Percentiles rank a stretch among this genome's conserved stretches.
These are phyloP conservation scores for Centrapalus pauciflorus DNA, from an alignment of 129 eudicot species.

Conservation along the genomic window DNA sequence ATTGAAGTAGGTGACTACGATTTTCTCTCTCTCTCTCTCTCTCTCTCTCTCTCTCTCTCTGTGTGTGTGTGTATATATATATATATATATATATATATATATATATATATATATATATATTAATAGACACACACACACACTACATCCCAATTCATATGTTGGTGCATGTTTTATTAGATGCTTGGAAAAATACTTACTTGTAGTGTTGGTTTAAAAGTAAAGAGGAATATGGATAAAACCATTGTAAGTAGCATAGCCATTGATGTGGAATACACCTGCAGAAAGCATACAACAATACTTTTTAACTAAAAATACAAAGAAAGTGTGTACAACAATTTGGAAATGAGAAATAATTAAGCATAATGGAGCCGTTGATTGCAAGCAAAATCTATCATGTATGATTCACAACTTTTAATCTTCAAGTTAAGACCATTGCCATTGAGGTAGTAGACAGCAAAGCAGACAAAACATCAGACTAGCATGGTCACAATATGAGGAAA, in stretches of 20 bases:
- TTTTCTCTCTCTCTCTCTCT: too few species aligned
- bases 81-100: too few species aligned
- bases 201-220: slow-evolving; percentile 75
- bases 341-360: slow-evolving; percentile 1
- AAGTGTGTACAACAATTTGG: not conserved
- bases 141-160: not conserved
- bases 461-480: not conserved
- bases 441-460: not conserved
- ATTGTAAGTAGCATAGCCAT: slow-evolving; percentile 97
- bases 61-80: too few species aligned
- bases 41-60: too few species aligned
- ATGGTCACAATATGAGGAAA: not conserved
- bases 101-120: too few species aligned
- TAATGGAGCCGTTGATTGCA: not conserved
- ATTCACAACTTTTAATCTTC: not conserved
- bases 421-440: not conserved
- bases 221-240: slow-evolving; percentile 77
- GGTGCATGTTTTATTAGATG: not conserved
- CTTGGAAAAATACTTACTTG: slow-evolving; percentile 44
- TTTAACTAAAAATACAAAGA: not conserved
- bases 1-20: too few species aligned
- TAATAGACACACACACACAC: too few species aligned
- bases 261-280: slow-evolving; percentile 94
- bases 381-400: not conserved
- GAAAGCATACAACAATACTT: not conserved